These are phyloP conservation scores for Coniferiporia weirii DNA, from an alignment of 1,284 basidiomycete species.

Conservation along the genomic window DNA sequence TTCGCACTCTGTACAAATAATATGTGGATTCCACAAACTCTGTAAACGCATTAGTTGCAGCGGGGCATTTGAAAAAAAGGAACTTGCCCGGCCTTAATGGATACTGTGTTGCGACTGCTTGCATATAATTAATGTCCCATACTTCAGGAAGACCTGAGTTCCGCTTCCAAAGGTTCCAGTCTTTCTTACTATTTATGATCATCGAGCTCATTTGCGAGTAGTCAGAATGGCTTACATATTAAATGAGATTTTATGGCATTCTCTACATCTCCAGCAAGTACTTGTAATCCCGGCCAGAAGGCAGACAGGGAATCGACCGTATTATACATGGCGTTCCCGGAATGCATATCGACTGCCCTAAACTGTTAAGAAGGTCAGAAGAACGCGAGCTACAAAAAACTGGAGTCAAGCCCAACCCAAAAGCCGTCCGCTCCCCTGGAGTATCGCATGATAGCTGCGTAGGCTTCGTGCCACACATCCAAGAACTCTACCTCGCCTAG, in stretches of 20 bases:
- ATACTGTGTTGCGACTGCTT: slow-evolving; percentile 76
- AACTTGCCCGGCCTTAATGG: slow-evolving; percentile 70
- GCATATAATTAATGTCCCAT: slow-evolving; percentile 72
- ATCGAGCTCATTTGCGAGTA: slow-evolving; percentile 4
- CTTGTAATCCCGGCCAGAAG: slow-evolving; percentile 87
- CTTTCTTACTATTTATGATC: slow-evolving; percentile 34
- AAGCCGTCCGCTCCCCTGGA: slow-evolving; percentile 79
- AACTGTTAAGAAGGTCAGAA: slow-evolving; percentile 44
- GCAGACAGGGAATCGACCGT: slow-evolving; percentile 82
- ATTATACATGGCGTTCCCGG: slow-evolving; percentile 62
- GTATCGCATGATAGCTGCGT: slow-evolving; percentile 85
- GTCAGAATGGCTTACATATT: slow-evolving; percentile 50
- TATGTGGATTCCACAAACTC: slow-evolving; percentile 94
- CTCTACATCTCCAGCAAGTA: slow-evolving; percentile 85
- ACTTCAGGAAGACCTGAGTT: slow-evolving; percentile 86
- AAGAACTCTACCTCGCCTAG: slow-evolving; percentile 82
- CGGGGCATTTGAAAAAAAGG: not conserved
- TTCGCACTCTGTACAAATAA: slow-evolving; percentile 81
- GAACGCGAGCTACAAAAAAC: slow-evolving; percentile 1
- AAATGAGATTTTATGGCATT: slow-evolving; percentile 84
- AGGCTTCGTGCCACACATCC: slow-evolving; percentile 90
- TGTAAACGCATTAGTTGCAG: slow-evolving; percentile 21
- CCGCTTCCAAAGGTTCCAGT: slow-evolving; percentile 86
- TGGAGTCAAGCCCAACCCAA: slow-evolving; percentile 52
- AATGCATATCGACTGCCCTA: slow-evolving; percentile 73